Evolutionary conservation across 805 yeast genomes (phyloP), one percentile per base, ranked within the genome.

Genomic region (Teunomyces panamensis): DNA sequence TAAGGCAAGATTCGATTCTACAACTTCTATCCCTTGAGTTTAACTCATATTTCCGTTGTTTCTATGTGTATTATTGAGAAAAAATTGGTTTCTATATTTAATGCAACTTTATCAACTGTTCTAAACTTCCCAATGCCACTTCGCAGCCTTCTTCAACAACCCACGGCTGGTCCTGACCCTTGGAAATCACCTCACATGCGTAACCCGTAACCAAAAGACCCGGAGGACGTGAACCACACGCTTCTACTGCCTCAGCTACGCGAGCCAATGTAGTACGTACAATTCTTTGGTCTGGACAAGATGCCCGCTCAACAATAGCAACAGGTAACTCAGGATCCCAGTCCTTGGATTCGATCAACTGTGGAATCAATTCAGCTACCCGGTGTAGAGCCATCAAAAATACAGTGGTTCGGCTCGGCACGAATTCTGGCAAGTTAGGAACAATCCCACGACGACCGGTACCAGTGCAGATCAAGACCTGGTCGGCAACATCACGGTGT

Each of bases 321-420:
- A 87, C 88, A 0, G 97, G 96, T 6, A 86, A 72, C 14, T 77
- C 71, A 1, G 73, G 66, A 44, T 83, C 84, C 97, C 97, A 92
- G 0, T 73, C 68, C 37, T 75, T 75, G 1, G 71, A 71, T 2
- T 52, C 51, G 6, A 71, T 57, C 34, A 80, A 64, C 9, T 65
- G 67, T 0, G 80, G 78, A 5, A 83, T 63, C 51, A 86, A 69
- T 9, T 81, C 84, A 5, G 73, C 74, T 5, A 81, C 78, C 50
- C 97, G 75, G 59, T 91, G 97, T 45, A 92, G 71, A 0, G 96
- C 85, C 98, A 92, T 92, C 30, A 92, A 65, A 57, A 91, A 91
- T 1, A 92, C 82, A 0, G 95, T 85, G 0, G 98, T 92, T 56
- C 97, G 74, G 3, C 85, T 69, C 41, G 69, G 62, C 5, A 82